These are phyloP conservation scores for Periconia sp. DNA, from an alignment of 2,329 filamentous ascomycete species.

Conservation along the genomic window DNA sequence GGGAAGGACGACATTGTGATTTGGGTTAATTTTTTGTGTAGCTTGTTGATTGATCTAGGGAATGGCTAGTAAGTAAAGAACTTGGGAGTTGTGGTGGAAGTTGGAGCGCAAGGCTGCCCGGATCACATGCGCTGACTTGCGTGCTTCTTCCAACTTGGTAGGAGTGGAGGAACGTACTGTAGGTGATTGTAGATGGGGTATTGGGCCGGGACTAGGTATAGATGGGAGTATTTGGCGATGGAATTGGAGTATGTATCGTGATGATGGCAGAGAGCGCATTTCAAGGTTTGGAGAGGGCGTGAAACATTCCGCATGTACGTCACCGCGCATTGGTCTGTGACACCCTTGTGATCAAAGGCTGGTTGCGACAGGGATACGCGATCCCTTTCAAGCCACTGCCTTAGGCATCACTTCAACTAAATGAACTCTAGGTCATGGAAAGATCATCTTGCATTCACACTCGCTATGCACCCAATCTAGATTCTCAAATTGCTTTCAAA, in stretches of 20 bases:
- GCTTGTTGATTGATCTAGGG: background rate
- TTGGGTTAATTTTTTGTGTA: background rate
- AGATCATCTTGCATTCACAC: no score
- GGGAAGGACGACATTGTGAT: slow-evolving; percentile 30
- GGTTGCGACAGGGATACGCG: no score
- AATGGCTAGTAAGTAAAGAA: background rate
- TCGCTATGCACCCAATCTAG: no score
- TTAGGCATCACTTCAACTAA: no score
- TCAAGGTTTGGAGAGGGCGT: slow-evolving; percentile 1
- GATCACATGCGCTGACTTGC: no score
- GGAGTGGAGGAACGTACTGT: no score
- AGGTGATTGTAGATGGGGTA: background rate
- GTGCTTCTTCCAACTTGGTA: no score
- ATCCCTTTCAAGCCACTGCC: no score
- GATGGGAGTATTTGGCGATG: background rate
- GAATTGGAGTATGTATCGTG: background rate
- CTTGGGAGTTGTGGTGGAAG: background rate
- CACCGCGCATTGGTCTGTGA: slow-evolving; percentile 5
- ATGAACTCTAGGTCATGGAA: no score
- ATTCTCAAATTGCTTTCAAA: no score
- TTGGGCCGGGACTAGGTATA: background rate
- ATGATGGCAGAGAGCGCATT: background rate
- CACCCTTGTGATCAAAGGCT: slow-evolving; percentile 7
- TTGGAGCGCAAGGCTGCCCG: no score
- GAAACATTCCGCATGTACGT: slow-evolving; percentile 5